A percentile compares a stretch with the other conserved stretches of the same genome.
Conservation (phyloP, 805 yeast species). For the Lipomyces spencermartinsiae region DNA sequence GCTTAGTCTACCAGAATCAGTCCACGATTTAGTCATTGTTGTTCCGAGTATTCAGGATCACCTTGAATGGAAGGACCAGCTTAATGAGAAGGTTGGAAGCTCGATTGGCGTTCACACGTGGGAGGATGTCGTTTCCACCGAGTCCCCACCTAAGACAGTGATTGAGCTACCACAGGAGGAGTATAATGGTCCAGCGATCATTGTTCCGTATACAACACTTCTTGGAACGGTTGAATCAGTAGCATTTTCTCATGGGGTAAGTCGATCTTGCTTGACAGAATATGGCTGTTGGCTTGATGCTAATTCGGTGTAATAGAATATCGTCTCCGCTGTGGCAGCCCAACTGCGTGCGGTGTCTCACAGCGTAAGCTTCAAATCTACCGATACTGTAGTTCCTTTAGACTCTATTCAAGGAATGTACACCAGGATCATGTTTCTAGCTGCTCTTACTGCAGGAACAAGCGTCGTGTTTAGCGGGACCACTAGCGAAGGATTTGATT, state of each 20-base stretch:
- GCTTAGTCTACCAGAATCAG: constrained; percentile 25
- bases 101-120: constrained; percentile 15
- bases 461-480: constrained; percentile 33
- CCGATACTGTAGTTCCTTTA: constrained; percentile 45
- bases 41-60: constrained; percentile 12
- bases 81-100: constrained; percentile 11
- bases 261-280: not conserved
- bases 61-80: constrained; percentile 30
- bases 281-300: not conserved
- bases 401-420: constrained; percentile 42
- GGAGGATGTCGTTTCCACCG: constrained; percentile 17
- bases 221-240: constrained; percentile 19
- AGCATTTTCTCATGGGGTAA: constrained; percentile 21
- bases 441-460: constrained; percentile 45
- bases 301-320: constrained; percentile 21
- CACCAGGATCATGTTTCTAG: constrained; percentile 42
- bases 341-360: constrained; percentile 47
- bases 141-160: not conserved
- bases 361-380: constrained; percentile 42
- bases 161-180: not conserved
- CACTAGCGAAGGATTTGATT: constrained; percentile 22
- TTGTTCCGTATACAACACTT: constrained; percentile 8
- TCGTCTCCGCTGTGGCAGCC: constrained; percentile 48
- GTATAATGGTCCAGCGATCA: constrained; percentile 14
- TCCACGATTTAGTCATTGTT: constrained; percentile 24